Percentiles rank a stretch among this genome's conserved stretches.
phyloP scores from a whole-genome alignment of 805 yeast genomes.

The Yarrowia sp. region DNA sequence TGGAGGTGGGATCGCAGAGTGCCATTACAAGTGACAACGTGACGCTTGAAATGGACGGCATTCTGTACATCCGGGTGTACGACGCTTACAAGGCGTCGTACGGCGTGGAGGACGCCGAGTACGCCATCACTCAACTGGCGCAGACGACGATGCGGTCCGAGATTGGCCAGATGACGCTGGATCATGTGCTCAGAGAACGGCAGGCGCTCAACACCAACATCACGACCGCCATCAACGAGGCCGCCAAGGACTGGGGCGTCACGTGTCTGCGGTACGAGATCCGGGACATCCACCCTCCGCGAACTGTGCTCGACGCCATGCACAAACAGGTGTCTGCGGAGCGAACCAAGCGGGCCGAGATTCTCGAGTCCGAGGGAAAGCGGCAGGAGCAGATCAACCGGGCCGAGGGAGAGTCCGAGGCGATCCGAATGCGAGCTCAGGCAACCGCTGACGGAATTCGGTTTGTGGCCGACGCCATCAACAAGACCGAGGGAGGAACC shows the following conservation, averaged over 20 bases:
- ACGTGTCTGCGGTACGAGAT: constrained; percentile 81
- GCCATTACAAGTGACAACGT: constrained; percentile 88
- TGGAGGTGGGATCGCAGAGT: constrained; percentile 78
- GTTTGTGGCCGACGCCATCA: constrained; percentile 63
- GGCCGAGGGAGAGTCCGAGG: constrained; percentile 79
- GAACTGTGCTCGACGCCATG: constrained; percentile 83
- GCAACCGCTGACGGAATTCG: constrained; percentile 74
- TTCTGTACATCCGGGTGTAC: constrained; percentile 68
- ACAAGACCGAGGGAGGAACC: constrained; percentile 63
- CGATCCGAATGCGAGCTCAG: constrained; percentile 59
- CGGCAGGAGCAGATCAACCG: constrained; percentile 76
- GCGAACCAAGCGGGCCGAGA: constrained; percentile 82
- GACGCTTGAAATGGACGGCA: constrained; percentile 80
- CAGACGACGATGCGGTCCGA: constrained; percentile 91
- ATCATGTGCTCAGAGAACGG: constrained; percentile 74
- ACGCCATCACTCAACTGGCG: constrained; percentile 80
- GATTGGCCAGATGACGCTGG: constrained; percentile 78
- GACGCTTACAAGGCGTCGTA: constrained; percentile 85
- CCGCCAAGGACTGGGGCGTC: constrained; percentile 83
- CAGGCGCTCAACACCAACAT: constrained; percentile 69
- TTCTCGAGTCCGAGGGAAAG: constrained; percentile 80
- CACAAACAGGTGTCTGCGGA: constrained; percentile 88
- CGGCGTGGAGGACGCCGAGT: constrained; percentile 85
- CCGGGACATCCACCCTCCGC: constrained; percentile 85
- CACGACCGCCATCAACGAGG: constrained; percentile 77